These are phyloP conservation scores for Petunia secreta DNA, from an alignment of 257 asterid species.

Conservation along the genomic window DNA sequence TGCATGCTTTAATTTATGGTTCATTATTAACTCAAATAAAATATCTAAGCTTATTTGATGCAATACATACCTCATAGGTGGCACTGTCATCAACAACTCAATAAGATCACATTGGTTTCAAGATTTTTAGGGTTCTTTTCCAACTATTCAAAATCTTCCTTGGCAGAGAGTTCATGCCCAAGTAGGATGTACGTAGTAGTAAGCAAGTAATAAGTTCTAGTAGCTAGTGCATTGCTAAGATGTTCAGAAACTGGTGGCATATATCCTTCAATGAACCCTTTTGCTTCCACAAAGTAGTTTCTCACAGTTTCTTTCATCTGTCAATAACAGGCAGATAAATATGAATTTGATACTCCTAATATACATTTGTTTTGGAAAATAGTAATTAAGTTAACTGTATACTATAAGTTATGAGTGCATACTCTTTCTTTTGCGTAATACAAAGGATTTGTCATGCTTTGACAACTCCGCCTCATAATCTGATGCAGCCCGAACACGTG, in stretches of 20 bases:
- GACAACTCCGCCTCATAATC: neutral
- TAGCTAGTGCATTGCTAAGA: constrained; percentile 38
- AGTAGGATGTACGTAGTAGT: no score
- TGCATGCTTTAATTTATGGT: no score
- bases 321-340: neutral
- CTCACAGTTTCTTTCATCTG: constrained; percentile 40
- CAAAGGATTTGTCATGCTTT: neutral
- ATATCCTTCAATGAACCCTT: no score
- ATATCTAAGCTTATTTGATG: no score
- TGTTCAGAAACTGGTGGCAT: constrained; percentile 49
- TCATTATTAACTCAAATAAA: no score
- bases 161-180: no score
- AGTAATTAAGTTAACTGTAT: no score
- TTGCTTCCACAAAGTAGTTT: no score
- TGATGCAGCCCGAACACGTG: no score
- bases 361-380: no score
- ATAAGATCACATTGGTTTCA: neutral
- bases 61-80: constrained; percentile 38
- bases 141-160: no score
- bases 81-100: constrained; percentile 45
- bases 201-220: constrained; percentile 30
- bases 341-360: no score
- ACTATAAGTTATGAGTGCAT: neutral
- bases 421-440: neutral
- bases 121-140: constrained; percentile 9